Evolutionary conservation across 2,329 filamentous ascomycete genomes (phyloP).

Genomic region (Fusarium udum): DNA sequence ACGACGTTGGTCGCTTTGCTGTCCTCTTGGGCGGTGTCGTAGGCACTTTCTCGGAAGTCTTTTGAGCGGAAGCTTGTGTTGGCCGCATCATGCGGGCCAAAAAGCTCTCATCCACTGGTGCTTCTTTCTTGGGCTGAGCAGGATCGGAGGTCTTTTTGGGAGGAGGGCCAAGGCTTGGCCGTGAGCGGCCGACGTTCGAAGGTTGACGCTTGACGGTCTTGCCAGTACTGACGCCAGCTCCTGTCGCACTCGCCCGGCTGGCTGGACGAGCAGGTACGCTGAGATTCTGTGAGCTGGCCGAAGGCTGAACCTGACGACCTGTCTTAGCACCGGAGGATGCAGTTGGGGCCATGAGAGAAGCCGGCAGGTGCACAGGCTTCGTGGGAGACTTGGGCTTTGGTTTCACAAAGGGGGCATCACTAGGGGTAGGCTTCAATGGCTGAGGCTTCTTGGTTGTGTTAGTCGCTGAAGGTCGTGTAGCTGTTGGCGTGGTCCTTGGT

Average conservation of each 20-base stretch:
- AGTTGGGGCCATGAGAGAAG: constrained; percentile 75
- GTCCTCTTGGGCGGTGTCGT: constrained; percentile 60
- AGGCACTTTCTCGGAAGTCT: constrained; percentile 70
- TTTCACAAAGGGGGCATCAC: constrained; percentile 60
- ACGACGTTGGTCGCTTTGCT: constrained; percentile 35
- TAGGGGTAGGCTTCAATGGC: constrained; percentile 52
- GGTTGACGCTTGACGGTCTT: constrained; percentile 56
- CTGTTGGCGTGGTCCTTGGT: constrained; percentile 34
- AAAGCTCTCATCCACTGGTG: constrained; percentile 74
- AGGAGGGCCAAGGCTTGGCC: constrained; percentile 66
- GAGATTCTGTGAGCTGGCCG: constrained; percentile 49
- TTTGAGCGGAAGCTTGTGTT: constrained; percentile 74
- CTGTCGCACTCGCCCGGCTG: constrained; percentile 56
- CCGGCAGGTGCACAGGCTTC: constrained; percentile 71
- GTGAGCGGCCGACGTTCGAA: constrained; percentile 55
- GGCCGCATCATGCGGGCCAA: constrained; percentile 85
- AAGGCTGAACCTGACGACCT: constrained; percentile 40
- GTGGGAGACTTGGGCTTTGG: constrained; percentile 75
- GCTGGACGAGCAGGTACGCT: constrained; percentile 52
- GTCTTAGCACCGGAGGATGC: constrained; percentile 73
- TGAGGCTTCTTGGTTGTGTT: constrained; percentile 55
- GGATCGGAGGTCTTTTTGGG: constrained; percentile 59
- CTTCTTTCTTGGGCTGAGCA: constrained; percentile 58
- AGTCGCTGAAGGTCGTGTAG: constrained; percentile 46
- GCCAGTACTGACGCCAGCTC: constrained; percentile 27